These are phyloP conservation scores for Tephrocybe rancida DNA, from an alignment of 768 basidiomycete genomes.

Conservation along the genomic window DNA sequence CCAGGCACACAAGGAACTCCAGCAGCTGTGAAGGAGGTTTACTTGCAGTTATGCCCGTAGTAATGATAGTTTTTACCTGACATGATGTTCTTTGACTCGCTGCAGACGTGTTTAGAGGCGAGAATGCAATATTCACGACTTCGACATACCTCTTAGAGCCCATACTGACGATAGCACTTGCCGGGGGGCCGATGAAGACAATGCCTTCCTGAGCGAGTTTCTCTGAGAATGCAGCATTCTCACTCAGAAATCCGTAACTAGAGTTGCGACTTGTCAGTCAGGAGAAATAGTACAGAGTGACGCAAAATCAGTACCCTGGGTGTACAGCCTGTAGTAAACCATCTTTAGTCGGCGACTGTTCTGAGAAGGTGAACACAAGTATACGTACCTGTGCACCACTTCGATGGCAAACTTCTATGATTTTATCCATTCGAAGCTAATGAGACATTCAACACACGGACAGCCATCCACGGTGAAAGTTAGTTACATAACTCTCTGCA, in stretches of 20 bases:
- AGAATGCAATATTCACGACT: not conserved
- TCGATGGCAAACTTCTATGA: slow-evolving; percentile 77
- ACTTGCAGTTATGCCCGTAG: not conserved
- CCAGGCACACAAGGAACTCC: slow-evolving; percentile 94
- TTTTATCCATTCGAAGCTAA: slow-evolving; percentile 86
- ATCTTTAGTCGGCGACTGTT: not conserved
- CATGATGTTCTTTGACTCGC: slow-evolving; percentile 97
- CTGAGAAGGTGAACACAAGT: not conserved
- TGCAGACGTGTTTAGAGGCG: slow-evolving; percentile 23
- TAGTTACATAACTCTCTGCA: slow-evolving; percentile 83
- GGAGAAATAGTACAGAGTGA: not conserved
- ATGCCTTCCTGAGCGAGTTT: slow-evolving; percentile 76
- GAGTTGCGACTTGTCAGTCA: not conserved
- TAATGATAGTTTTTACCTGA: too few species aligned
- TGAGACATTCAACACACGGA: not conserved
- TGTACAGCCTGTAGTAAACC: slow-evolving; percentile 75
- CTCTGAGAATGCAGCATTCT: slow-evolving; percentile 84
- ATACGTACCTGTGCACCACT: slow-evolving; percentile 81
- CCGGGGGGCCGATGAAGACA: slow-evolving; percentile 89
- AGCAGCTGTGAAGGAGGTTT: slow-evolving; percentile 51
- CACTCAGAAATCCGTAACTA: slow-evolving; percentile 90
- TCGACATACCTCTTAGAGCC: slow-evolving; percentile 83
- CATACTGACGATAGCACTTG: slow-evolving; percentile 89
- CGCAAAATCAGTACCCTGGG: slow-evolving; percentile 64
- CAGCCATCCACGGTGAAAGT: not conserved